phyloP scores from a whole-genome alignment of 805 yeast species.

The Candida awuae region DNA sequence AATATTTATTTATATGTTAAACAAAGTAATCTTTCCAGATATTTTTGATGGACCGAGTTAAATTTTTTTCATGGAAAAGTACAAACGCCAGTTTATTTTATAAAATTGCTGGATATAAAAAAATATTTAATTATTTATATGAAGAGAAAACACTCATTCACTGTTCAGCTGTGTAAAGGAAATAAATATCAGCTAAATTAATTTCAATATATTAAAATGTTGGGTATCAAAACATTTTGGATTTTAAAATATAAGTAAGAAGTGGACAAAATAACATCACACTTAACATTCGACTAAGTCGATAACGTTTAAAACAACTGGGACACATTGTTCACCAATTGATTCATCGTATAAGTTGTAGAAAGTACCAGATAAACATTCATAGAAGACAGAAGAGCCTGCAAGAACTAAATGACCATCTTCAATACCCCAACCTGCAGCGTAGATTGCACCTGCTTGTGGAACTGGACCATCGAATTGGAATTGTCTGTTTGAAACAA shows the following conservation, averaged over 20 bases:
- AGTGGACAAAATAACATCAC: background rate
- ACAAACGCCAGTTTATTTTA: too few species aligned
- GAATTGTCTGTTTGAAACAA: constrained; percentile 57
- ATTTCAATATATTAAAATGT: too few species aligned
- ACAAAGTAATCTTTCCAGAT: too few species aligned
- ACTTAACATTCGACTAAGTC: constrained; percentile 32
- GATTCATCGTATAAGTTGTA: constrained; percentile 49
- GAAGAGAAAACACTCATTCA: too few species aligned
- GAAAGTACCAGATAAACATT: constrained; percentile 49
- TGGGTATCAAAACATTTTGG: too few species aligned
- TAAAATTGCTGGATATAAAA: too few species aligned
- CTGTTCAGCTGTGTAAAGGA: too few species aligned
- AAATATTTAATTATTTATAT: too few species aligned
- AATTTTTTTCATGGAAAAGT: too few species aligned
- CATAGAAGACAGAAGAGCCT: constrained; percentile 39
- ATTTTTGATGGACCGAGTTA: too few species aligned
- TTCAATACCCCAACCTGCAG: constrained; percentile 44
- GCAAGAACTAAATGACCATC: constrained; percentile 46
- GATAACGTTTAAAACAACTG: constrained; percentile 37
- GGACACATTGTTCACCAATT: constrained; percentile 39
- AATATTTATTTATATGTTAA: too few species aligned
- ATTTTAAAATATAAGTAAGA: background rate
- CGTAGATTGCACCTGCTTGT: constrained; percentile 49
- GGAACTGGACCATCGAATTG: constrained; percentile 63
- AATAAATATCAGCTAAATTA: too few species aligned